Percentiles rank a stretch among this genome's conserved stretches.
phyloP scores from a whole-genome alignment of 2,329 filamentous ascomycete species.

The Purpureocillium takamizusanense region DNA sequence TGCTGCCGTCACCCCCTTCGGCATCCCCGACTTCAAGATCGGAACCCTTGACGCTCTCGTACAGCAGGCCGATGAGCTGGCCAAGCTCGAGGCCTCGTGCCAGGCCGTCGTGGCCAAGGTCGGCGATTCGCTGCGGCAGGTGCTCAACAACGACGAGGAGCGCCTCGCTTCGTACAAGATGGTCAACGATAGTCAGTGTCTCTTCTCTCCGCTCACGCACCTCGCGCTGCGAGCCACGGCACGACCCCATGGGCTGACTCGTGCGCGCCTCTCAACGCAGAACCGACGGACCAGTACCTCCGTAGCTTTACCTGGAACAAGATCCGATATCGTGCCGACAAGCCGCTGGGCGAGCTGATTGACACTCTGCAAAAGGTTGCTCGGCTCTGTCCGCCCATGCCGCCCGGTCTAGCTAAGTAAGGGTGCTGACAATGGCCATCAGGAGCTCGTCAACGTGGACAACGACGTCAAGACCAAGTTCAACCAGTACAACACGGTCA shows the following conservation, averaged over 20 bases:
- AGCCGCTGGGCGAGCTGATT: constrained; percentile 77
- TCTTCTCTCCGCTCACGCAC: constrained; percentile 1
- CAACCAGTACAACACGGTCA: constrained; percentile 86
- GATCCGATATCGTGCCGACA: constrained; percentile 91
- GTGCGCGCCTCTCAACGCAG: constrained; percentile 36
- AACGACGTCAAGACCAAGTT: constrained; percentile 94
- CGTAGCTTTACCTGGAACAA: constrained; percentile 92
- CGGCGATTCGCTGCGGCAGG: constrained; percentile 70
- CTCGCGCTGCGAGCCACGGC: not conserved
- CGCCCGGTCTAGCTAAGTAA: not conserved
- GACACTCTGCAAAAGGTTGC: constrained; percentile 77
- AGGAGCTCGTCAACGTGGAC: constrained; percentile 88
- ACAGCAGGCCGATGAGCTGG: constrained; percentile 89
- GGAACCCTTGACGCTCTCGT: constrained; percentile 91
- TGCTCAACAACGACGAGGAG: constrained; percentile 77
- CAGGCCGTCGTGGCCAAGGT: constrained; percentile 82
- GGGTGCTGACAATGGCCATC: constrained; percentile 3
- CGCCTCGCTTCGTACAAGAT: constrained; percentile 81
- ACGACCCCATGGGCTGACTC: constrained; percentile 13
- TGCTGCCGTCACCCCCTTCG: constrained; percentile 67
- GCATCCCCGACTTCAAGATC: constrained; percentile 93
- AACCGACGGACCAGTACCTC: constrained; percentile 92
- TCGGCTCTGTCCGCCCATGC: not conserved
- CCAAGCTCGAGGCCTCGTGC: constrained; percentile 75
- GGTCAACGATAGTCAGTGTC: constrained; percentile 77